Base-by-base conservation (phyloP, 2,329 filamentous ascomycete species). In the Akanthomyces dipterigenus region DNA sequence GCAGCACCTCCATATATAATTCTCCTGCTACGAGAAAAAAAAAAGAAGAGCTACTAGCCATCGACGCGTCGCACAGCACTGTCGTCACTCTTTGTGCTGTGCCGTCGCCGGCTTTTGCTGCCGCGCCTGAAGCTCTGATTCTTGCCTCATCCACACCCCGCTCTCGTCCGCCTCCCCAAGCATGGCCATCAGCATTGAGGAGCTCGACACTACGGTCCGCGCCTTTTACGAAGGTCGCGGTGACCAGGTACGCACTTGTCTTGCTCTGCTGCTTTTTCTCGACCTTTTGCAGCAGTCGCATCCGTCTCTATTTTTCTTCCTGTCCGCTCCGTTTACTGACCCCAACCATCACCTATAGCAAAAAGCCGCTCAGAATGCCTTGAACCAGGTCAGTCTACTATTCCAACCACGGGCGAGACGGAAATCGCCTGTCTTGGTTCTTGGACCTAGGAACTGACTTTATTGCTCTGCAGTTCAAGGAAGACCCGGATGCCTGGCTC, bases 181-280 rank as follows among this genome's bases (percentile, higher is more conserved):
- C 76, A 88, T 88, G 86, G 80, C 85, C 75, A 80, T 85, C 74
- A 81, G 89, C 71, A 93, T 99, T 77, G 87, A 89, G 77, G 95
- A 99, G 86, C 87, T 99, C 81, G 95, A 99, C 85, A 88, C 83
- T 77, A 95, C 92, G 68, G 93, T 98, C 83, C 93, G 90, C 76
- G 87, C 91, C 80, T 98, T 99, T 79, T 99, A 96, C 73, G 93
- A 98, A 80, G 93, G 93, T 75, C 90, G 93, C 76, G 95, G 95
- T 70, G 91, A 97, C 64, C 85, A 92, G 82, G 92, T 96, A 82
- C 71, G 88, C 55, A 28, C n/a, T 61, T 49, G 55, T 56, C 63
- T 60, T 67, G n/a, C 36, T 57, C 55, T 50, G 64, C 70, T 12
- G n/a, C 49, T 40, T 60, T 46, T 40, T 68, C 76, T 79, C 68